Conservation (phyloP, 768 basidiomycete species). For the Hygrophorus russula region DNA sequence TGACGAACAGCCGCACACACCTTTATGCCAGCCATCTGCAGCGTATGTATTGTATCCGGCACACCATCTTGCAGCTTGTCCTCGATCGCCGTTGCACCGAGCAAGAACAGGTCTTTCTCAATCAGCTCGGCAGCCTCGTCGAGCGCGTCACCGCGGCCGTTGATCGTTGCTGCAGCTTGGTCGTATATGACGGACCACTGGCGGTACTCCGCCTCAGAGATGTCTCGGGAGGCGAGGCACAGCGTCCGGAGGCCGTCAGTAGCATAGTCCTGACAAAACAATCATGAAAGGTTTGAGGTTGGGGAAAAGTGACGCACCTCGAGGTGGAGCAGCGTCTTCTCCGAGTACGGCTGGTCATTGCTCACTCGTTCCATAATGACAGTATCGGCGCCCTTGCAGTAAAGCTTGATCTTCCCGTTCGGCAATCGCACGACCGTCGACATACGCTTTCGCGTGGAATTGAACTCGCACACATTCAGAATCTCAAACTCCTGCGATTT, state of each 20-base stretch:
- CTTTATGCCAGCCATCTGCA: conserved; percentile 98
- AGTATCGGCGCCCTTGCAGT: conserved; percentile 96
- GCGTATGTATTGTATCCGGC: conserved; percentile 93
- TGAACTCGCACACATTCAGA: conserved; percentile 97
- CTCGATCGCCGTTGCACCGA: conserved; percentile 97
- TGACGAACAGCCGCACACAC: conserved; percentile 20
- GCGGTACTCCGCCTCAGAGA: conserved; percentile 81
- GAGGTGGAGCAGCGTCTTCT: conserved; percentile 80
- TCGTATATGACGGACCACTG: conserved; percentile 86
- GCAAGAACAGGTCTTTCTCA: conserved; percentile 84
- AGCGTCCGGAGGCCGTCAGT: conserved; percentile 94
- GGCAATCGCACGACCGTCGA: conserved; percentile 85
- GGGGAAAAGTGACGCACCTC: conserved; percentile 43
- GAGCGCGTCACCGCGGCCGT: conserved; percentile 88
- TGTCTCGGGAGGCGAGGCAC: conserved; percentile 91
- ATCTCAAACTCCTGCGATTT: conserved; percentile 73
- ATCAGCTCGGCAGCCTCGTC: conserved; percentile 93
- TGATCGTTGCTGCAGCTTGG: conserved; percentile 90
- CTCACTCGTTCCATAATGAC: conserved; percentile 92
- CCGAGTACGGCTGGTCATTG: conserved; percentile 73
- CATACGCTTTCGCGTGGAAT: conserved; percentile 96
- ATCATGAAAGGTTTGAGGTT: not conserved
- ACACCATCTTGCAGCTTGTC: conserved; percentile 99
- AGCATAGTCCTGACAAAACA: conserved; percentile 66
- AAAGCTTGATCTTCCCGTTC: conserved; percentile 87